Conservation (phyloP, 192 early-diverging fungal genomes). For the Umbelopsis isabellina region DNA sequence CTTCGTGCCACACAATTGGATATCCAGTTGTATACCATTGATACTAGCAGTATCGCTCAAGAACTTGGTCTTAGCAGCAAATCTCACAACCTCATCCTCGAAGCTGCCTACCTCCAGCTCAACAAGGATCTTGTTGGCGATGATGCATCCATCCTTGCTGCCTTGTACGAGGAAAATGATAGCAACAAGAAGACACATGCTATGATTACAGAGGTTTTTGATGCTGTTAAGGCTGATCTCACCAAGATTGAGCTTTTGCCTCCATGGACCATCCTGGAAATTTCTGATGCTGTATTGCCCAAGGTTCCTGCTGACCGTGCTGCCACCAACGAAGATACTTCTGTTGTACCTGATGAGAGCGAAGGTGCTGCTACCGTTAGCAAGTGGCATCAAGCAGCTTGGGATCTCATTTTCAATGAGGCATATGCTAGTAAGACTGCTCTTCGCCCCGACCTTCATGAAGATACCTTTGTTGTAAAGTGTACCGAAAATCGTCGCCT, state of each 20-base stretch:
- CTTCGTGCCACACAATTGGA: constrained; percentile 52
- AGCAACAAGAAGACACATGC: constrained; percentile 21
- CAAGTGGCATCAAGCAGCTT: constrained; percentile 61
- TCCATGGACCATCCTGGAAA: constrained; percentile 51
- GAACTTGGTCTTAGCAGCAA: constrained; percentile 56
- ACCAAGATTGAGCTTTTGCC: constrained; percentile 42
- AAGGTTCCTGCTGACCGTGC: constrained; percentile 35
- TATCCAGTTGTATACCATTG: constrained; percentile 64
- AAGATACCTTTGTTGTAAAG: constrained; percentile 62
- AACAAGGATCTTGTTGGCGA: constrained; percentile 27
- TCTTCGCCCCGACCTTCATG: constrained; percentile 65
- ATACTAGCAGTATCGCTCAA: constrained; percentile 63
- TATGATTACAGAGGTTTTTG: constrained; percentile 20
- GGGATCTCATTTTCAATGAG: constrained; percentile 73
- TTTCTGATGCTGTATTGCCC: constrained; percentile 38
- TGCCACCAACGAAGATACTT: constrained; percentile 32
- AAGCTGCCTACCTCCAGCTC: constrained; percentile 58
- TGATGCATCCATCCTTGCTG: constrained; percentile 23
- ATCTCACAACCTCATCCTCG: constrained; percentile 61
- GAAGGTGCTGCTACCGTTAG: constrained; percentile 45
- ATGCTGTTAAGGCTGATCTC: constrained; percentile 33
- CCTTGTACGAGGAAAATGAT: constrained; percentile 33
- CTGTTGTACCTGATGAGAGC: constrained; percentile 39
- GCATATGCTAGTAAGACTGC: constrained; percentile 54
- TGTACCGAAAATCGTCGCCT: constrained; percentile 81